Base-by-base conservation (phyloP, 495 filamentous ascomycete species). In the Aspergillus incahuasiensis region DNA sequence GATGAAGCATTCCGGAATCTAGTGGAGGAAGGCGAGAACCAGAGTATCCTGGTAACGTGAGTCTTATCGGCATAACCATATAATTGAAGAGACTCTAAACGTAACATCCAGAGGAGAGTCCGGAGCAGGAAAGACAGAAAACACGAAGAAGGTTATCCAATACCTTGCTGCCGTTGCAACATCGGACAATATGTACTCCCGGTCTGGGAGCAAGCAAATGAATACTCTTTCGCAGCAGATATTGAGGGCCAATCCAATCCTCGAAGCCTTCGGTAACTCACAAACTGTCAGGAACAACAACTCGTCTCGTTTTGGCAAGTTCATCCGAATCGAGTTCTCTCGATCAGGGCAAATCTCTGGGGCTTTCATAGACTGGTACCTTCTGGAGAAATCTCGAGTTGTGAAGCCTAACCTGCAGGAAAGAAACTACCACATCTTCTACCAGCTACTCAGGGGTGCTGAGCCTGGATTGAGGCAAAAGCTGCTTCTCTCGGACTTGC, bases 71-170 rank as follows among this genome's bases (percentile, higher is more conserved):
- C 15, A 18, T 22, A 21, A 15, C 1, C 41, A 9, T 13, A 24
- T 20, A n/a, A 13, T 41, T 42, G 28, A 8, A 40, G 1, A 34
- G 8, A 24, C 9, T 50, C 21, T 66, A 42, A 67, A 48, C 43
- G 24, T n/a, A 5, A 16, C 3, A 30, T 43, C 16, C 49, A 84
- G 81, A 28, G 95, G 95, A 68, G 95, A 99, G 73, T 99, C 95
- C 19, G 95, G 95, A 59, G 95, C 95, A 24, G 95, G 95, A 58
- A 99, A 99, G 73, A 99, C 95, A 0, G 95, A 99, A 68, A 99
- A 99, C 60, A 99, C 95, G 2, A 99, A 99, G 66, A 99, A 99
- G 71, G 95, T 99, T 47, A 99, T 99, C 51, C 95, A 99, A 59
- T 99, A 97, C 69, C 82, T 99, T 44, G 95, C 95, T 19, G 92